Evolutionary conservation across 495 filamentous ascomycete species (phyloP), one percentile per base, ranked within the genome.

Genomic region (Penicillium macrosclerotiorum): DNA sequence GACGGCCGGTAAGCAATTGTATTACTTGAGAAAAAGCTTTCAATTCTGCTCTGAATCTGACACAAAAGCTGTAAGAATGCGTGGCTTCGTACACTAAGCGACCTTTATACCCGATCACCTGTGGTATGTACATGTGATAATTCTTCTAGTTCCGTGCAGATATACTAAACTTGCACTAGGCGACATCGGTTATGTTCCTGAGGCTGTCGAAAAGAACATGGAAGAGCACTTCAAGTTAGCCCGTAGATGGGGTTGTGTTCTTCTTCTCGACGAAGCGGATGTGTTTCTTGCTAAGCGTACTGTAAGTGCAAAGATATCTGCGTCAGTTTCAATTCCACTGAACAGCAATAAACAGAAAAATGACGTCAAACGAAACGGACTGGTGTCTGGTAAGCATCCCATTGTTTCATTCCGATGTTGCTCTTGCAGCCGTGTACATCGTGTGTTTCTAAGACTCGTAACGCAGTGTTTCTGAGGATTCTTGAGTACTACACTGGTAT

Each of bases 31-130:
- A n/a, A n/a, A n/a, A n/a, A n/a, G n/a, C n/a, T n/a, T n/a, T n/a
- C n/a, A n/a, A n/a, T n/a, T n/a, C n/a, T n/a, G n/a, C n/a, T n/a
- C n/a, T n/a, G n/a, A n/a, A n/a, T n/a, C n/a, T n/a, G n/a, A n/a
- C n/a, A n/a, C n/a, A n/a, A n/a, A n/a, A n/a, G n/a, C n/a, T n/a
- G n/a, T n/a, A n/a, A n/a, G 62, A 72, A 46, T 63, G 69, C 0
- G 71, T 82, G 4, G 78, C 80, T 3, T 78, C 82, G 47, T 60
- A 72, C 11, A 69, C 72, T 11, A 51, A 66, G 11, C 69, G 65
- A 12, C 80, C 81, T 3, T 59, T 84, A 0, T 77, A 78, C 43
- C 62, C 62, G 23, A 65, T 83, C 1, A 71, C 68, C 16, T 71
- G 71, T 8, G 76, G 76, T 0, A n/a, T n/a, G n/a, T n/a, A n/a